These are phyloP conservation scores for Fusarium sp. DNA, from an alignment of 2,329 filamentous ascomycete species.

Conservation along the genomic window DNA sequence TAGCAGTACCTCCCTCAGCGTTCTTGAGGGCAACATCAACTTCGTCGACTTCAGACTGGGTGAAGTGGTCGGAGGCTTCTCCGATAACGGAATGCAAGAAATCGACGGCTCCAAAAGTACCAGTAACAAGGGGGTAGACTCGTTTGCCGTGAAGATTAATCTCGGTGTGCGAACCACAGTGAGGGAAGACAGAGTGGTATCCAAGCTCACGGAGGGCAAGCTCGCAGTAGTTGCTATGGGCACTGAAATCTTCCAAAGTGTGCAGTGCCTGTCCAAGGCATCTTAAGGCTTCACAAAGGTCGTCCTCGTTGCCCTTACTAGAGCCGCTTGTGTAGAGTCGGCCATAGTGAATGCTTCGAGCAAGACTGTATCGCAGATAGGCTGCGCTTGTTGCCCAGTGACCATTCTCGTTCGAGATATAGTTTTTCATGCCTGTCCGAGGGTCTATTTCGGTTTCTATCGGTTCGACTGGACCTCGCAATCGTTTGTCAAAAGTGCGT, in stretches of 20 bases:
- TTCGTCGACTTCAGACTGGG: slow-evolving; percentile 85
- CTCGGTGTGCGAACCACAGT: slow-evolving; percentile 74
- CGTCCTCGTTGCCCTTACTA: slow-evolving; percentile 73
- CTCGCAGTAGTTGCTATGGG: slow-evolving; percentile 87
- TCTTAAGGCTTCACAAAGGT: slow-evolving; percentile 82
- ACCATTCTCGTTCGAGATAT: slow-evolving; percentile 91
- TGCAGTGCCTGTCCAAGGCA: slow-evolving; percentile 82
- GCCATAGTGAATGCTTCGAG: slow-evolving; percentile 80
- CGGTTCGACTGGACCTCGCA: slow-evolving; percentile 81
- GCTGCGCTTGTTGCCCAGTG: slow-evolving; percentile 90
- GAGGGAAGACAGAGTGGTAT: slow-evolving; percentile 83
- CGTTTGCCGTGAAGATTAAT: slow-evolving; percentile 71
- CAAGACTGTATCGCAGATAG: slow-evolving; percentile 81
- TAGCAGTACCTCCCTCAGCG: slow-evolving; percentile 63
- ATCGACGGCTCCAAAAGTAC: slow-evolving; percentile 81
- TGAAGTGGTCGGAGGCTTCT: slow-evolving; percentile 85
- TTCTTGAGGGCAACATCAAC: slow-evolving; percentile 79
- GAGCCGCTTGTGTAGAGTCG: slow-evolving; percentile 77
- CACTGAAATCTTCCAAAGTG: slow-evolving; percentile 82
- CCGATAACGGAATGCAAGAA: slow-evolving; percentile 83
- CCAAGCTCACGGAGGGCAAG: slow-evolving; percentile 80
- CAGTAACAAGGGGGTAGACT: slow-evolving; percentile 80
- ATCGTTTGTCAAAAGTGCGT: slow-evolving; percentile 80
- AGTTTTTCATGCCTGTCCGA: slow-evolving; percentile 97
- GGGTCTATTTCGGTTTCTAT: slow-evolving; percentile 79